Conservation (phyloP, 129 eudicot genomes). For the Sambucus nigra region DNA sequence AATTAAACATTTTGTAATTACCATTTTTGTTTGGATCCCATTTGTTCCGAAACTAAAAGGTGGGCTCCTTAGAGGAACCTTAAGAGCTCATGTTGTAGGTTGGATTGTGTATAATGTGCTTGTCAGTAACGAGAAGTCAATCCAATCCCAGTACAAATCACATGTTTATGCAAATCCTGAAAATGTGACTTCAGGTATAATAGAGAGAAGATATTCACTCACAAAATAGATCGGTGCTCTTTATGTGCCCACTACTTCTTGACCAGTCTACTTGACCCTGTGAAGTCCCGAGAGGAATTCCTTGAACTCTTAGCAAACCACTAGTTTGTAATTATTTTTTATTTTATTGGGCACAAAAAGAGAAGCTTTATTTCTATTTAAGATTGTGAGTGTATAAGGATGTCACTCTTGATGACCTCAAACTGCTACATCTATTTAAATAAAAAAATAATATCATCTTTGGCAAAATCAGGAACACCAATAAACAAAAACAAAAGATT, state of each 20-base stretch:
- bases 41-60: conserved; percentile 27
- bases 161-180: conserved; percentile 76
- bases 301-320: conserved; percentile 50
- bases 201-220: conserved; percentile 71
- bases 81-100: conserved; percentile 86
- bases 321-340: too few relatives aligned
- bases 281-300: conserved; percentile 72
- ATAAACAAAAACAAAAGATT: too few relatives aligned
- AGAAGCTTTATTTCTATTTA: too few relatives aligned
- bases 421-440: too few relatives aligned
- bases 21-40: not conserved
- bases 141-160: conserved; percentile 73
- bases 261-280: conserved; percentile 88
- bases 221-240: conserved; percentile 82
- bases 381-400: too few relatives aligned
- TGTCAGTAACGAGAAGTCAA: conserved; percentile 84
- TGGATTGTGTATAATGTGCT: conserved; percentile 96
- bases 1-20: too few relatives aligned
- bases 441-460: too few relatives aligned
- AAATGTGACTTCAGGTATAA: conserved; percentile 66
- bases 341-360: too few relatives aligned
- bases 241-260: conserved; percentile 88
- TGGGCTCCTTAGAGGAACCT: conserved; percentile 76
- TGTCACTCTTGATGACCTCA: too few relatives aligned
- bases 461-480: too few relatives aligned